These are phyloP conservation scores for Prunus mongolica DNA, from an alignment of 306 rosid species.

Conservation along the genomic window DNA sequence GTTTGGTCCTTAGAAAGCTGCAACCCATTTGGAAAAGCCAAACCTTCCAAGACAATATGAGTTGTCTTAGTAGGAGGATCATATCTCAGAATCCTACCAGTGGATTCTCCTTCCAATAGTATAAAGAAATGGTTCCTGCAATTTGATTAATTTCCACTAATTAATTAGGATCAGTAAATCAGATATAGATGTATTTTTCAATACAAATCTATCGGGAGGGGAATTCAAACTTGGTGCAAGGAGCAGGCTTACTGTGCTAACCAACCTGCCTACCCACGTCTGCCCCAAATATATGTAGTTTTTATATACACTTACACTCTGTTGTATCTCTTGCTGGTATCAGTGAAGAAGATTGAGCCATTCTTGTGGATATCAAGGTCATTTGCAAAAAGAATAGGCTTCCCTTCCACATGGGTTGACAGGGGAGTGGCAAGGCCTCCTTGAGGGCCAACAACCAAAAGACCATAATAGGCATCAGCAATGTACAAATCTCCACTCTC, in stretches of 20 bases:
- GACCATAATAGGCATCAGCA: constrained; percentile 87
- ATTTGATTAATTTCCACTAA: neutral
- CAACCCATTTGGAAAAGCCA: constrained; percentile 92
- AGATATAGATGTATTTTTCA: too few relatives aligned
- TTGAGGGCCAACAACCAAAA: constrained; percentile 70
- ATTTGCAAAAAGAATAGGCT: constrained; percentile 81
- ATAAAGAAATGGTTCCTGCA: constrained; percentile 70
- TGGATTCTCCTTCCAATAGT: constrained; percentile 88
- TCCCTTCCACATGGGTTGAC: constrained; percentile 63
- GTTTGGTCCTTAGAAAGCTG: constrained; percentile 71
- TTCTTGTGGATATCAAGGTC: constrained; percentile 80
- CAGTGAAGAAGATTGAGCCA: constrained; percentile 92
- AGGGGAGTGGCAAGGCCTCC: constrained; percentile 79
- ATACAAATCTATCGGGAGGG: too few relatives aligned
- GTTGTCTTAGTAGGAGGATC: constrained; percentile 87
- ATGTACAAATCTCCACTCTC: constrained; percentile 65
- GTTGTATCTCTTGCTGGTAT: constrained; percentile 86
- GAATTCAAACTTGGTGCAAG: too few relatives aligned
- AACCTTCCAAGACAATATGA: constrained; percentile 74
- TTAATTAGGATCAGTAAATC: too few relatives aligned
- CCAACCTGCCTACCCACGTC: too few relatives aligned
- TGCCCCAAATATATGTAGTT: too few relatives aligned
- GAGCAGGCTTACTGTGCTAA: too few relatives aligned
- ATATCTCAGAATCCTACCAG: constrained; percentile 84
- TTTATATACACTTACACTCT: constrained; percentile 44